Conservation (phyloP, 78 protist species). For the Guillardia theta region DNA sequence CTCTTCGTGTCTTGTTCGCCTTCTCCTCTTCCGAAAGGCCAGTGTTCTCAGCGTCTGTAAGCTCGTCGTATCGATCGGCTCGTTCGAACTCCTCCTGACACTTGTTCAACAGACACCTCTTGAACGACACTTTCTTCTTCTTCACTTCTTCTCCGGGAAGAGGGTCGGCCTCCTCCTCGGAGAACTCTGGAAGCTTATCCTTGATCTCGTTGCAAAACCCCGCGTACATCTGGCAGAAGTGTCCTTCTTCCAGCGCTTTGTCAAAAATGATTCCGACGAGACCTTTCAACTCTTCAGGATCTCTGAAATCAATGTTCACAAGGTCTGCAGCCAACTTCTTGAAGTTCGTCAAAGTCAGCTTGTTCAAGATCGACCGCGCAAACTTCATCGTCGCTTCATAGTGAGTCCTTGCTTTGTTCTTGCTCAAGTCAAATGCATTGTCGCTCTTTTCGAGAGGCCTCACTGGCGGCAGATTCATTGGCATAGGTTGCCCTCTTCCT, state of each 20-base stretch:
- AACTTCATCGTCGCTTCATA: not conserved
- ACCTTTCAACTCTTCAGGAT: not conserved
- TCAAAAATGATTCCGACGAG: conserved; percentile 25
- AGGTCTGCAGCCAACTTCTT: not conserved
- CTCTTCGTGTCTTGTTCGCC: not conserved
- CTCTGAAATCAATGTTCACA: not conserved
- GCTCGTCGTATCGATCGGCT: conserved; percentile 23
- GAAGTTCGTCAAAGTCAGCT: conserved; percentile 17
- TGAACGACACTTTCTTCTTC: conserved; percentile 1
- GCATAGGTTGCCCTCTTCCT: not conserved
- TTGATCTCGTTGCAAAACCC: not conserved
- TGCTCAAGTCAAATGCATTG: not conserved
- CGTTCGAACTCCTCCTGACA: conserved; percentile 39
- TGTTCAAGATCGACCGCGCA: not conserved
- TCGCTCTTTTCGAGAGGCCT: not conserved
- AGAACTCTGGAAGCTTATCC: not conserved
- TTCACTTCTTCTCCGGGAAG: not conserved
- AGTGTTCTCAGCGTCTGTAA: not conserved
- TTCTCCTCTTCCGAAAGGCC: not conserved
- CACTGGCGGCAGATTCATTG: not conserved
- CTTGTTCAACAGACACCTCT: conserved; percentile 23
- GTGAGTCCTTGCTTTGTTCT: not conserved
- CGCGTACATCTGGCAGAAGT: conserved; percentile 36
- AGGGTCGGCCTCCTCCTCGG: not conserved
- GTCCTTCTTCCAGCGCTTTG: conserved; percentile 27